Evolutionary conservation across 148 eudicot species (phyloP).

Genomic region (Cornus suecica): DNA sequence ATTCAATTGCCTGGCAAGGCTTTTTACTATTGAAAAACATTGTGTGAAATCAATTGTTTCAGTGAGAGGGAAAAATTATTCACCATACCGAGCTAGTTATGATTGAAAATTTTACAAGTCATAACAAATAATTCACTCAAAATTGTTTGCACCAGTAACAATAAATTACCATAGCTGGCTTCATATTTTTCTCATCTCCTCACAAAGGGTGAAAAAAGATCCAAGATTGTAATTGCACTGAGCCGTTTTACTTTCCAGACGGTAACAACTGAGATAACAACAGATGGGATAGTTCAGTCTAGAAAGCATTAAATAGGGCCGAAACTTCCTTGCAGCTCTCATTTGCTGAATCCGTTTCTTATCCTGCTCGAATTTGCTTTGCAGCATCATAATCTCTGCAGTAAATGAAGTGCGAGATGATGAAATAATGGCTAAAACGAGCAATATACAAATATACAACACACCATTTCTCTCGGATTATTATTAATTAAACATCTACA

Average conservation of each 20-base stretch:
- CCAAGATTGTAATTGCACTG: background rate
- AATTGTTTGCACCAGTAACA: background rate
- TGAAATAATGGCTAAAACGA: background rate
- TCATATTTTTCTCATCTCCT: background rate
- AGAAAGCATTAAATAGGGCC: constrained; percentile 40
- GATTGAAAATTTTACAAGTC: no score
- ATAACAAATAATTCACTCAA: background rate
- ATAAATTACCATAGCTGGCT: background rate
- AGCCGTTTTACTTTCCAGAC: background rate
- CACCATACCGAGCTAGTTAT: background rate
- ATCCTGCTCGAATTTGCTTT: constrained; percentile 86
- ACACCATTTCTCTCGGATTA: background rate
- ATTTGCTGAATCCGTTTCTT: constrained; percentile 81
- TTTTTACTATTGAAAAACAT: no score
- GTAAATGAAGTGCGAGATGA: background rate
- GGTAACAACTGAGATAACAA: background rate
- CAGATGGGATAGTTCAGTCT: background rate
- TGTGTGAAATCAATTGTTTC: no score
- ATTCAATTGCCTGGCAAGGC: no score
- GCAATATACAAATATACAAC: background rate
- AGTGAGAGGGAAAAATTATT: no score
- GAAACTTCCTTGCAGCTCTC: constrained; percentile 87
- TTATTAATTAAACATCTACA: background rate
- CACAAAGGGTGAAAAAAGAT: background rate
- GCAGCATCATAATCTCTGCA: constrained; percentile 84